Percentiles rank a stretch among this genome's conserved stretches.
These are phyloP conservation scores for Aspergillus phoenicis DNA, from an alignment of 2,329 filamentous ascomycete genomes.

Conservation along the genomic window DNA sequence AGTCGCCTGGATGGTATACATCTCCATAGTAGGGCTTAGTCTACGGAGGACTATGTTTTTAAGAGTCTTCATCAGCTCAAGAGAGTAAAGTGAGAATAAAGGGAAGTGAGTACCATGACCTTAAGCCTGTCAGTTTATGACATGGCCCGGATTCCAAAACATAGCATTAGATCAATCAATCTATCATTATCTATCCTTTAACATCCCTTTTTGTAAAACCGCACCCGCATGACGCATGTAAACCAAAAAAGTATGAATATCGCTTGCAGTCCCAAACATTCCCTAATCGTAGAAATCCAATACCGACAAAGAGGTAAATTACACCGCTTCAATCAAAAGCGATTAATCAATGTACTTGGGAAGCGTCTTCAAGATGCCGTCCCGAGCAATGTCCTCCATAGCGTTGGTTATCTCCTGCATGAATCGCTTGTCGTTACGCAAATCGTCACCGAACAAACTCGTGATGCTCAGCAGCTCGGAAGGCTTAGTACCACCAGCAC, in stretches of 20 bases:
- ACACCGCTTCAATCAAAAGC: too few relatives aligned
- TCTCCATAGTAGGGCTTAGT: too few relatives aligned
- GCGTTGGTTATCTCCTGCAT: slow-evolving; percentile 51
- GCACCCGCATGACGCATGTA: slow-evolving; percentile 1
- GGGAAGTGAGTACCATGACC: too few relatives aligned
- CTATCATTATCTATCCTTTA: slow-evolving; percentile 1
- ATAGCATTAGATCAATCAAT: neutral
- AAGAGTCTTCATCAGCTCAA: too few relatives aligned
- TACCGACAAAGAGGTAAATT: neutral
- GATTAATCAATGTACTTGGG: slow-evolving; percentile 51
- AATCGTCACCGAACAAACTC: slow-evolving; percentile 55
- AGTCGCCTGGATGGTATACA: too few relatives aligned
- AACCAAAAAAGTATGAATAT: neutral
- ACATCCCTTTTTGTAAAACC: neutral
- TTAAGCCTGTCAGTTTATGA: too few relatives aligned
- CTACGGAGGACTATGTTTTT: too few relatives aligned
- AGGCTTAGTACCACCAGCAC: slow-evolving; percentile 48
- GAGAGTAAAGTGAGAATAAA: too few relatives aligned
- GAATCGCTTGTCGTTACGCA: slow-evolving; percentile 54
- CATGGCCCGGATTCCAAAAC: too few relatives aligned
- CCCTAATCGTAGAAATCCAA: neutral
- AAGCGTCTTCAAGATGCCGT: slow-evolving; percentile 54
- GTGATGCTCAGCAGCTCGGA: slow-evolving; percentile 49
- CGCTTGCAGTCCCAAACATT: slow-evolving; percentile 1
- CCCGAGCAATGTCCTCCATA: slow-evolving; percentile 51